Evolutionary conservation across 2,329 filamentous ascomycete genomes (phyloP).

Genomic region (Fusarium graminum): DNA sequence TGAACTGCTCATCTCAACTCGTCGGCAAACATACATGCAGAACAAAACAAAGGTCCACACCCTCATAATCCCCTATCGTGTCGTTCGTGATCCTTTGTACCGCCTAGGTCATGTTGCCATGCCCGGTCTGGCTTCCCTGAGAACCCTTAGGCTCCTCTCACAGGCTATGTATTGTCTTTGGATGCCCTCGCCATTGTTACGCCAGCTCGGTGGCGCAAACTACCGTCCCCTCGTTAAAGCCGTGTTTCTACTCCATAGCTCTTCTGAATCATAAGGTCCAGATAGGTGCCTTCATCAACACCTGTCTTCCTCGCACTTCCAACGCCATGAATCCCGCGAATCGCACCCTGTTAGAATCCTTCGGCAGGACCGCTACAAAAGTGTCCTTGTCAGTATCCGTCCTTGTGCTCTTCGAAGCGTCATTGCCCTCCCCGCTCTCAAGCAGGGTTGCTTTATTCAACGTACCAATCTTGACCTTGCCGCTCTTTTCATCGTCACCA

Average conservation of each 20-base stretch:
- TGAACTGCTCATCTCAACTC: conserved; percentile 15
- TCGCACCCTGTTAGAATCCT: conserved; percentile 71
- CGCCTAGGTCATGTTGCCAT: conserved; percentile 30
- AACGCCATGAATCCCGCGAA: conserved; percentile 81
- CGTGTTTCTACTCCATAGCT: not conserved
- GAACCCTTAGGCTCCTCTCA: conserved; percentile 3
- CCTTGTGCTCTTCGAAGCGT: conserved; percentile 48
- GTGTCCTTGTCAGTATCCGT: conserved; percentile 58
- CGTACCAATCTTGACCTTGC: conserved; percentile 65
- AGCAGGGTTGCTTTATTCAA: conserved; percentile 40
- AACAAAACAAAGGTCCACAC: conserved; percentile 39
- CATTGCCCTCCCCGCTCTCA: conserved; percentile 41
- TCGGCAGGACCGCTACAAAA: conserved; percentile 55
- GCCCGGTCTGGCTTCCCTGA: conserved; percentile 7
- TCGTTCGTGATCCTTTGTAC: conserved; percentile 32
- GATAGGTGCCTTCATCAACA: conserved; percentile 81
- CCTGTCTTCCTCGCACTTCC: conserved; percentile 81
- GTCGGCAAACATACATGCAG: conserved; percentile 27
- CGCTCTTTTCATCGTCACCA: conserved; percentile 59
- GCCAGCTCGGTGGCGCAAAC: conserved; percentile 4
- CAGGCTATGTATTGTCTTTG: conserved; percentile 21
- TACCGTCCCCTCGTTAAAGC: conserved; percentile 9
- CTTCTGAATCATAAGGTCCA: conserved; percentile 64
- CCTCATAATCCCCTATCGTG: conserved; percentile 24
- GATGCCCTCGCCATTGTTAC: not conserved